These are phyloP conservation scores for Cladosporium sp. DNA, from an alignment of 2,329 filamentous ascomycete genomes.

Conservation along the genomic window DNA sequence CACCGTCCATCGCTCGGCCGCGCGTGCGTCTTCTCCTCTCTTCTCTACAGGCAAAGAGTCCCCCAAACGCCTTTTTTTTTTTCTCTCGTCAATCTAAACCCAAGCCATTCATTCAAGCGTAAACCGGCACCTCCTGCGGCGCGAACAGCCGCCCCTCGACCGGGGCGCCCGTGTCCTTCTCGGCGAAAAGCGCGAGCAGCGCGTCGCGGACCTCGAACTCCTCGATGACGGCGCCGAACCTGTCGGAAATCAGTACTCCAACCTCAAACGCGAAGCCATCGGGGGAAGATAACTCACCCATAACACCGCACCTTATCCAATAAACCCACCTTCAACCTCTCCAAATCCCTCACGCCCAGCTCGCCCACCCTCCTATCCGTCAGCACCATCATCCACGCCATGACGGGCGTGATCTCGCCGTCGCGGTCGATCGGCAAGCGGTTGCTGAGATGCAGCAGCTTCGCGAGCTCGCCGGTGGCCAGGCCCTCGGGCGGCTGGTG, in stretches of 20 bases:
- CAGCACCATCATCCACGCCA: conserved; percentile 83
- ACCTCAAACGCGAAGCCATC: neutral
- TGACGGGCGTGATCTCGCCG: conserved; percentile 88
- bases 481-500: conserved; percentile 71
- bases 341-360: conserved; percentile 60
- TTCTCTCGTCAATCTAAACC: too few species aligned
- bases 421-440: conserved; percentile 65
- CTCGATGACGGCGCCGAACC: conserved; percentile 63
- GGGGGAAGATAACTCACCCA: conserved; percentile 55
- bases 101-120: neutral
- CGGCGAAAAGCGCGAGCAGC: conserved; percentile 62
- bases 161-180: conserved; percentile 37
- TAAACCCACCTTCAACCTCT: conserved; percentile 65
- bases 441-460: conserved; percentile 76
- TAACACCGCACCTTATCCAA: conserved; percentile 82
- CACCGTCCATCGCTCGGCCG: too few species aligned
- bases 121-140: conserved; percentile 14
- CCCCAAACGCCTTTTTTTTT: too few species aligned
- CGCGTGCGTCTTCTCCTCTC: too few species aligned
- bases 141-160: conserved; percentile 10
- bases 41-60: too few species aligned
- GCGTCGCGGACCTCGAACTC: conserved; percentile 73
- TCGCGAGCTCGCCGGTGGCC: conserved; percentile 68
- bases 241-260: conserved; percentile 20
- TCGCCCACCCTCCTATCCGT: conserved; percentile 63